These are phyloP conservation scores for Acmispon strigosus DNA, from an alignment of 306 rosid species.

Conservation along the genomic window DNA sequence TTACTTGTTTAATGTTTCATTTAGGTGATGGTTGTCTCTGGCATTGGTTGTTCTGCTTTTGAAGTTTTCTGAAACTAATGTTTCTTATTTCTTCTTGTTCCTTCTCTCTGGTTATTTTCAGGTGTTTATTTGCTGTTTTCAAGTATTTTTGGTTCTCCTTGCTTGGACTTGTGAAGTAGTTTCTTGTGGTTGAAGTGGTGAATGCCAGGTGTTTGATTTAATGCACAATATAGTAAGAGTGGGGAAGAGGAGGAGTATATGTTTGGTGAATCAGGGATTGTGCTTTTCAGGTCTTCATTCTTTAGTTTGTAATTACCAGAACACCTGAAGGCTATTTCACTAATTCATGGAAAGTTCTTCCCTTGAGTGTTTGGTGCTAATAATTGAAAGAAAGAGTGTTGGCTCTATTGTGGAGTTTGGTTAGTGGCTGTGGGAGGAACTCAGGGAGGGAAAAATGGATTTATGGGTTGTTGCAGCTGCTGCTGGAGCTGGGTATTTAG, in stretches of 20 bases:
- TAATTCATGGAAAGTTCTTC: conserved; percentile 36
- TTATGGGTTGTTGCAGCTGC: conserved; percentile 81
- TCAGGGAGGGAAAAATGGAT: conserved; percentile 47
- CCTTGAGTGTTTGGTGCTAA: conserved; percentile 28
- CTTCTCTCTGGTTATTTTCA: not conserved
- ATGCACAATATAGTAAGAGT: not conserved
- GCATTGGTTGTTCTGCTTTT: conserved; percentile 8
- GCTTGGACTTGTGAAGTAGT: not conserved
- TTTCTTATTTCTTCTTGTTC: not conserved
- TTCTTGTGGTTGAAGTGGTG: conserved; percentile 17
- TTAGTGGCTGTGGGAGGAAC: conserved; percentile 30
- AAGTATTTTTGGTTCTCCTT: not conserved
- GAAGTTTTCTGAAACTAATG: not conserved
- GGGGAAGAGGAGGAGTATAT: conserved; percentile 13
- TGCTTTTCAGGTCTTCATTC: not conserved
- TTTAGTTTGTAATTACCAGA: not conserved
- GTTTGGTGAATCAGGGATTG: conserved; percentile 9
- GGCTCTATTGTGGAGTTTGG: conserved; percentile 34
- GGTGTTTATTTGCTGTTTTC: not conserved
- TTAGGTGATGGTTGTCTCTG: conserved; percentile 8
- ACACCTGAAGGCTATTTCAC: conserved; percentile 9
- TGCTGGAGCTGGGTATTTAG: conserved; percentile 75
- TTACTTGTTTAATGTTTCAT: not conserved
- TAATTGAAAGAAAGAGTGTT: conserved; percentile 29
- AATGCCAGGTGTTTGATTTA: not conserved